Percentiles rank a stretch among this genome's conserved stretches.
Conservation (phyloP, 2,329 filamentous ascomycete genomes). For the Paracoccidioides lutzii region DNA sequence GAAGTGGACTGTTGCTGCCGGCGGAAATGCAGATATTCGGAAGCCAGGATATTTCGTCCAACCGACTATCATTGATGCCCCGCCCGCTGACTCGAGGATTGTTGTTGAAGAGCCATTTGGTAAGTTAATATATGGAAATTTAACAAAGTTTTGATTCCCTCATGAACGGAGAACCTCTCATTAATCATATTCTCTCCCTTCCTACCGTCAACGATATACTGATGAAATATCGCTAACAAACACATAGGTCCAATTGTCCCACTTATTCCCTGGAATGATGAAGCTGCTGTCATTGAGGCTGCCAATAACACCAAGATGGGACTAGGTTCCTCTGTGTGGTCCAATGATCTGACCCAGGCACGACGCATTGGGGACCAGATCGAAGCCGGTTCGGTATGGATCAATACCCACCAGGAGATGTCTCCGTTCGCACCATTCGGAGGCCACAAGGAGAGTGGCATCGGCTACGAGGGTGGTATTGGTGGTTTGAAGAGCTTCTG, state of each 20-base stretch:
- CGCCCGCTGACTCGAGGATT: constrained; percentile 42
- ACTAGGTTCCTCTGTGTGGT: constrained; percentile 48
- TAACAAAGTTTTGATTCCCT: not conserved
- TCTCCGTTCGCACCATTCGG: constrained; percentile 31
- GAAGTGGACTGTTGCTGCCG: constrained; percentile 40
- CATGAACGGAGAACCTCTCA: too few species aligned
- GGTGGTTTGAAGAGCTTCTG: constrained; percentile 30
- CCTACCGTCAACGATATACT: not conserved
- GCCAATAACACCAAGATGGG: constrained; percentile 43
- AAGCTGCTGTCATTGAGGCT: constrained; percentile 45
- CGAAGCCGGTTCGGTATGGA: constrained; percentile 48
- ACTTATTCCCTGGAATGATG: constrained; percentile 47
- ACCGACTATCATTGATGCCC: constrained; percentile 47
- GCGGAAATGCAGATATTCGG: constrained; percentile 27
- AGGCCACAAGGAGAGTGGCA: constrained; percentile 41
- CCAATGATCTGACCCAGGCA: constrained; percentile 39
- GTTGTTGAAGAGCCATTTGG: constrained; percentile 51
- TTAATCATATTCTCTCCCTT: not conserved
- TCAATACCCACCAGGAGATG: constrained; percentile 36
- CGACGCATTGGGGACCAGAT: constrained; percentile 41
- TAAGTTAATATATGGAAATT: constrained; percentile 15
- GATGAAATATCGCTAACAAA: not conserved
- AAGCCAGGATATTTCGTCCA: constrained; percentile 43
- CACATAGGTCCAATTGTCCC: constrained; percentile 48
- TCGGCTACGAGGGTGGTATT: constrained; percentile 37